phyloP scores from a whole-genome alignment of 225 moss, liverwort and hornwort genomes.

The Polytrichum formosum region DNA sequence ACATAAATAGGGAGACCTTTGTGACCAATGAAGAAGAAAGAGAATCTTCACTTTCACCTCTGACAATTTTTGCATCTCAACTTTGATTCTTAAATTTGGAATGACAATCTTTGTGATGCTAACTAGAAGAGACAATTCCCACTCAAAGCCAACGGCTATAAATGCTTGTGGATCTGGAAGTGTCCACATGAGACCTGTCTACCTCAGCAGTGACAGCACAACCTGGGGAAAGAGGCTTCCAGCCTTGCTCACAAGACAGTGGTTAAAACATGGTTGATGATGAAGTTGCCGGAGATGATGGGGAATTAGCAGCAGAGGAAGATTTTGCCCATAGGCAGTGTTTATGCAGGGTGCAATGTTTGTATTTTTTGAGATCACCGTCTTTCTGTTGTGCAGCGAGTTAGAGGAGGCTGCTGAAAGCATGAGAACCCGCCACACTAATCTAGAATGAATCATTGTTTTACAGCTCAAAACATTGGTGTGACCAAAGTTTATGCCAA shows the following conservation, averaged over 20 bases:
- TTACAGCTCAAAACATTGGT: too few relatives aligned
- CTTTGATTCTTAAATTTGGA: too few relatives aligned
- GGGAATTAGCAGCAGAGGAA: constrained; percentile 14
- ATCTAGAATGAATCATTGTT: constrained; percentile 48
- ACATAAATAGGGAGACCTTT: too few relatives aligned
- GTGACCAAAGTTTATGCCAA: too few relatives aligned
- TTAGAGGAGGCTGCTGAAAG: constrained; percentile 53
- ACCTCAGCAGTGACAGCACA: constrained; percentile 61
- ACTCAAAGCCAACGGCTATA: too few relatives aligned
- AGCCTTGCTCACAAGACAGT: constrained; percentile 46
- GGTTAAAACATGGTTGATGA: constrained; percentile 87
- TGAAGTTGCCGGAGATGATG: constrained; percentile 18
- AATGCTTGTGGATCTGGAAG: too few relatives aligned
- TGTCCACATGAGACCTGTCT: too few relatives aligned
- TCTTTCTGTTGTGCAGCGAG: constrained; percentile 56
- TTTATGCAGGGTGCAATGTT: constrained; percentile 87
- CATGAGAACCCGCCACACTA: constrained; percentile 81
- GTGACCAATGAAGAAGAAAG: too few relatives aligned
- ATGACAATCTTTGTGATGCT: too few relatives aligned
- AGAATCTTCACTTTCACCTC: too few relatives aligned
- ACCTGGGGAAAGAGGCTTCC: constrained; percentile 63
- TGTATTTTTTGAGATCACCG: constrained; percentile 73
- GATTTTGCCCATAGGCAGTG: constrained; percentile 91
- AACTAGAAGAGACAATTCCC: too few relatives aligned
- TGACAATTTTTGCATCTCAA: too few relatives aligned